Percentiles rank a stretch among this genome's conserved stretches.
Conservation (phyloP, 2,329 filamentous ascomycete genomes). For the Clarireedia paspali region DNA sequence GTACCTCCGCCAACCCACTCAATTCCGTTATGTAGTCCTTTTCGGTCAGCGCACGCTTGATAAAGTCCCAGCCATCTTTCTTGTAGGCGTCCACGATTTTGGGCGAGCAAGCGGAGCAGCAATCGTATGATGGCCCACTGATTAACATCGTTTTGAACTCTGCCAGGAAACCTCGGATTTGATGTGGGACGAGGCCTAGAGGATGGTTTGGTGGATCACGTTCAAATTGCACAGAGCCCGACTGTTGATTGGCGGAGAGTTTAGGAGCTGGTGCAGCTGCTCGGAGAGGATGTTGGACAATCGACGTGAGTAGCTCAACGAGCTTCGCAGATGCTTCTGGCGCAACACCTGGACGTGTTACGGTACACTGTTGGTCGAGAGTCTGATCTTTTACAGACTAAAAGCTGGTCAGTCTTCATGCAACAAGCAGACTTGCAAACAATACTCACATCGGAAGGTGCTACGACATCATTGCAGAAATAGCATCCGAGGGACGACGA, state of each 20-base stretch:
- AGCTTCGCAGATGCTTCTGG: constrained; percentile 86
- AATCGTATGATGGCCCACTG: constrained; percentile 67
- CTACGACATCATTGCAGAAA: constrained; percentile 97
- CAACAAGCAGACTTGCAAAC: no score
- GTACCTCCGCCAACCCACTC: constrained; percentile 66
- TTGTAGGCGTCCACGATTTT: constrained; percentile 62
- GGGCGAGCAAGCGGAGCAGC: constrained; percentile 72
- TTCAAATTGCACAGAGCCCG: constrained; percentile 37
- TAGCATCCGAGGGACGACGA: constrained; percentile 80
- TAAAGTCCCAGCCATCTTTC: constrained; percentile 65
- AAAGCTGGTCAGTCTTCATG: not conserved
- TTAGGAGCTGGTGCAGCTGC: constrained; percentile 51
- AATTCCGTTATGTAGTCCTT: constrained; percentile 73
- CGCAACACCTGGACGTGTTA: constrained; percentile 87
- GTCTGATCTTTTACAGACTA: constrained; percentile 92
- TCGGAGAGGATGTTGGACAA: constrained; percentile 79
- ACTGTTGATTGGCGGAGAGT: constrained; percentile 25
- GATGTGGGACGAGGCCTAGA: constrained; percentile 67
- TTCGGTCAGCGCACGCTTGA: constrained; percentile 65
- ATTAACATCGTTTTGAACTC: constrained; percentile 69
- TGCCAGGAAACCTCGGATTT: constrained; percentile 69
- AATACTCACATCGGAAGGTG: constrained; percentile 75
- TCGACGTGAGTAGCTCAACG: constrained; percentile 80
- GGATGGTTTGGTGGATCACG: constrained; percentile 51
- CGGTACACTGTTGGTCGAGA: constrained; percentile 95